Evolutionary conservation across 164 flowering plant species (phyloP).

Genomic region (Brasenia schreberi): DNA sequence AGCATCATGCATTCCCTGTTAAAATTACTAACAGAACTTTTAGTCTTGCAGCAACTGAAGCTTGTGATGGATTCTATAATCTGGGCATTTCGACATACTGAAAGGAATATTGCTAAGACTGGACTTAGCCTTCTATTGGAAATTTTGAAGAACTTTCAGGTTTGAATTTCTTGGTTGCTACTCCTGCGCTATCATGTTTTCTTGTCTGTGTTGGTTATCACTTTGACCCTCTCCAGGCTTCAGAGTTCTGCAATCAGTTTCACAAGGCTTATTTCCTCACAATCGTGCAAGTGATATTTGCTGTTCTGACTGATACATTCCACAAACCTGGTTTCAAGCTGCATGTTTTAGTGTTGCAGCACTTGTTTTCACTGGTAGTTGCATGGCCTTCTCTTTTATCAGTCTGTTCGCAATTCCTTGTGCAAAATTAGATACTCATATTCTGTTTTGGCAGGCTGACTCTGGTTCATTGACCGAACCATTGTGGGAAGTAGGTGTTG

Average conservation of each 20-base stretch:
- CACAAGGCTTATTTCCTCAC: conserved; percentile 66
- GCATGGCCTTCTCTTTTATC: background rate
- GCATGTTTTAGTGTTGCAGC: conserved; percentile 85
- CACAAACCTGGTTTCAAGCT: conserved; percentile 98
- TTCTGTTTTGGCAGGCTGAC: conserved; percentile 45
- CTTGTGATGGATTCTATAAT: conserved; percentile 96
- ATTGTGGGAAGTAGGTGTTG: conserved; percentile 74
- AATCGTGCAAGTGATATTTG: conserved; percentile 96
- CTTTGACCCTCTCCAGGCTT: conserved; percentile 40
- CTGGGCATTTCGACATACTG: conserved; percentile 99
- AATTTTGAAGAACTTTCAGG: conserved; percentile 98
- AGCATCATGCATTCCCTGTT: background rate
- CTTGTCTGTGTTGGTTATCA: background rate
- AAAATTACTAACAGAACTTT: no score
- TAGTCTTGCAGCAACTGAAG: conserved; percentile 61
- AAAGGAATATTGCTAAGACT: conserved; percentile 95
- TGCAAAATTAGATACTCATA: no score
- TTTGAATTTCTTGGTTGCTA: background rate
- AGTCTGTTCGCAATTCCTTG: background rate
- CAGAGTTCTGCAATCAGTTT: conserved; percentile 94
- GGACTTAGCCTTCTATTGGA: conserved; percentile 83
- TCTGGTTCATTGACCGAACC: conserved; percentile 77
- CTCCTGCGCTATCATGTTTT: background rate
- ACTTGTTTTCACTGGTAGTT: conserved; percentile 83
- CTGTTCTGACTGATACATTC: conserved; percentile 95